These are phyloP conservation scores for Hymenoscyphus scutula DNA, from an alignment of 2,329 filamentous ascomycete genomes.

Conservation along the genomic window DNA sequence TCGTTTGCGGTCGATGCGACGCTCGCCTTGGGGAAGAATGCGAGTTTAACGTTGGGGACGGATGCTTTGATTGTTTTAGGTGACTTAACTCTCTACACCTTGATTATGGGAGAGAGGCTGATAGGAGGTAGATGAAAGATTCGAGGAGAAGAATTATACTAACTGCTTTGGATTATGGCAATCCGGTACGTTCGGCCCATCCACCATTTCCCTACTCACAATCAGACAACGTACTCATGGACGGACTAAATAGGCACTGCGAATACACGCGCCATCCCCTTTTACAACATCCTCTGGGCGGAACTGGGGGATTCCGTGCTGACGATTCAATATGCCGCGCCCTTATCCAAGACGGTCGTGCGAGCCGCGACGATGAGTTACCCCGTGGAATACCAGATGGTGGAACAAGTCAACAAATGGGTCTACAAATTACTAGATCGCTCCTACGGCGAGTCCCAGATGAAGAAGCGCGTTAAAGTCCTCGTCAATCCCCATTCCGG, in stretches of 20 bases:
- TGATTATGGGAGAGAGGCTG: neutral
- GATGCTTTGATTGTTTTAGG: slow-evolving; percentile 60
- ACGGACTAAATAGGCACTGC: slow-evolving; percentile 27
- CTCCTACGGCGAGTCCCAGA: slow-evolving; percentile 69
- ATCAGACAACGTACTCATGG: slow-evolving; percentile 21
- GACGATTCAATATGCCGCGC: slow-evolving; percentile 69
- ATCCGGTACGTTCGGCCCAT: slow-evolving; percentile 40
- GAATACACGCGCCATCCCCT: slow-evolving; percentile 58
- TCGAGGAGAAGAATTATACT: slow-evolving; percentile 46
- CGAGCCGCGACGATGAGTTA: slow-evolving; percentile 62
- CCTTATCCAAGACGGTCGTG: slow-evolving; percentile 57
- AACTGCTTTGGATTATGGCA: slow-evolving; percentile 57
- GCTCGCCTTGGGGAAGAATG: slow-evolving; percentile 54
- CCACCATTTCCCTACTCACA: neutral
- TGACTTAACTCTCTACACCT: slow-evolving; percentile 33
- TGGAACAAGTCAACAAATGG: slow-evolving; percentile 48
- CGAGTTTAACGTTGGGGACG: slow-evolving; percentile 57
- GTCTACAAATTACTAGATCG: slow-evolving; percentile 61
- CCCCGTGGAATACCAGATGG: slow-evolving; percentile 42
- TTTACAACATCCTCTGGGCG: slow-evolving; percentile 84
- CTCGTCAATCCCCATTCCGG: slow-evolving; percentile 90
- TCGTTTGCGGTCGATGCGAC: slow-evolving; percentile 43
- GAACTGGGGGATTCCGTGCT: slow-evolving; percentile 60
- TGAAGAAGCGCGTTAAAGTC: slow-evolving; percentile 77
- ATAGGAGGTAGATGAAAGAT: slow-evolving; percentile 49